Percentiles rank a stretch among this genome's conserved stretches.
Evolutionary conservation across 228 moss, liverwort and hornwort genomes (phyloP).

Genomic region (Sphagnum magellanicum): DNA sequence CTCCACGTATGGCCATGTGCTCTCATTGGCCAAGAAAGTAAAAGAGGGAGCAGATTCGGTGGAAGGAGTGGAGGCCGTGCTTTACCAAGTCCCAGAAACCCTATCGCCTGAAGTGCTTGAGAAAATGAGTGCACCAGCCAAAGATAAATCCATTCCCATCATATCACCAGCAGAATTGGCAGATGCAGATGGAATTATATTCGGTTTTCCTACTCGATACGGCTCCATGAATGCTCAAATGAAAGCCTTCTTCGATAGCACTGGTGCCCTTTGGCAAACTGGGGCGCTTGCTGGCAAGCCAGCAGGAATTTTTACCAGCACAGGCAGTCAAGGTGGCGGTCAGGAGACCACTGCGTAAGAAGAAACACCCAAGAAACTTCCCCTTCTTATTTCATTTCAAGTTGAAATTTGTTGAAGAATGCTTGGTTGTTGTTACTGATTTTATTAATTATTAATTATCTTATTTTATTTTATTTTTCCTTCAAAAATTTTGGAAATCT

Average conservation of each 20-base stretch:
- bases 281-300: conserved; percentile 70
- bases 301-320: conserved; percentile 69
- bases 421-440: neutral
- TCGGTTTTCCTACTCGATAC: conserved; percentile 71
- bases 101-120: conserved; percentile 35
- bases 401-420: too few relatives aligned
- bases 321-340: conserved; percentile 81
- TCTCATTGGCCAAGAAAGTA: conserved; percentile 44
- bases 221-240: conserved; percentile 83
- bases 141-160: conserved; percentile 45
- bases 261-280: conserved; percentile 46
- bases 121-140: conserved; percentile 63
- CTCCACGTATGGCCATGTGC: conserved; percentile 57
- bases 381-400: too few relatives aligned
- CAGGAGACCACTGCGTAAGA: conserved; percentile 91
- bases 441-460: neutral
- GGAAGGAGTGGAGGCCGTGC: conserved; percentile 36
- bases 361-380: neutral
- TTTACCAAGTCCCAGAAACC: conserved; percentile 64
- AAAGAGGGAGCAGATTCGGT: conserved; percentile 63
- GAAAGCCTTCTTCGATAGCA: conserved; percentile 79
- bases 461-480: neutral
- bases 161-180: conserved; percentile 51
- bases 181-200: conserved; percentile 59
- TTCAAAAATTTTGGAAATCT: too few relatives aligned